These are phyloP conservation scores for Cyamopsis tetragonoloba DNA, from an alignment of 306 rosid species.

Conservation along the genomic window DNA sequence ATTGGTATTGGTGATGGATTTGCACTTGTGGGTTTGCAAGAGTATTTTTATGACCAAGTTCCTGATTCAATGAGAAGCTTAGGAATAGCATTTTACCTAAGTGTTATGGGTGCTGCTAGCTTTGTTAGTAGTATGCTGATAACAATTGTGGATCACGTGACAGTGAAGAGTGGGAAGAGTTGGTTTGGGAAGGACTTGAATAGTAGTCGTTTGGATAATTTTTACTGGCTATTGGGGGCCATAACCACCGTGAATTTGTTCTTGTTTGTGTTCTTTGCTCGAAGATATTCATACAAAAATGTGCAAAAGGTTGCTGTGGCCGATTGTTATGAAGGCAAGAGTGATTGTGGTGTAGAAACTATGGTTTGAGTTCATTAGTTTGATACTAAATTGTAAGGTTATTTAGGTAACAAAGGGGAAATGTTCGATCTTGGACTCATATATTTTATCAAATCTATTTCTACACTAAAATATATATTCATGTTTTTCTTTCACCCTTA, in stretches of 20 bases:
- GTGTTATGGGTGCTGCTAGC: slow-evolving; percentile 73
- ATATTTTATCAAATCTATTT: background rate
- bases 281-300: slow-evolving; percentile 69
- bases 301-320: slow-evolving; percentile 70
- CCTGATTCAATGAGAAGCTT: slow-evolving; percentile 94
- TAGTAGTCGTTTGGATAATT: slow-evolving; percentile 74
- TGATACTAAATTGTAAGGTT: background rate
- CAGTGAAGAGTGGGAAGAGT: slow-evolving; percentile 48
- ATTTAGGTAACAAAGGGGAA: background rate
- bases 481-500: background rate
- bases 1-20: slow-evolving; percentile 93
- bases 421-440: background rate
- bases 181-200: slow-evolving; percentile 87
- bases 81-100: slow-evolving; percentile 75
- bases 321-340: slow-evolving; percentile 47
- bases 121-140: slow-evolving; percentile 74
- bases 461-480: background rate
- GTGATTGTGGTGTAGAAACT: slow-evolving; percentile 24
- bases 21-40: slow-evolving; percentile 78
- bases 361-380: slow-evolving; percentile 36
- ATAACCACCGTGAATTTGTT: slow-evolving; percentile 46
- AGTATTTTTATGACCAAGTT: slow-evolving; percentile 84
- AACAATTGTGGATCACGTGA: slow-evolving; percentile 51
- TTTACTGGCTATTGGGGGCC: slow-evolving; percentile 72
- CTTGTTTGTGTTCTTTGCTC: slow-evolving; percentile 69